Percentiles rank a stretch among this genome's conserved stretches.
Evolutionary conservation across 495 filamentous ascomycete species (phyloP).

Genomic region (Amorphotheca resinae): DNA sequence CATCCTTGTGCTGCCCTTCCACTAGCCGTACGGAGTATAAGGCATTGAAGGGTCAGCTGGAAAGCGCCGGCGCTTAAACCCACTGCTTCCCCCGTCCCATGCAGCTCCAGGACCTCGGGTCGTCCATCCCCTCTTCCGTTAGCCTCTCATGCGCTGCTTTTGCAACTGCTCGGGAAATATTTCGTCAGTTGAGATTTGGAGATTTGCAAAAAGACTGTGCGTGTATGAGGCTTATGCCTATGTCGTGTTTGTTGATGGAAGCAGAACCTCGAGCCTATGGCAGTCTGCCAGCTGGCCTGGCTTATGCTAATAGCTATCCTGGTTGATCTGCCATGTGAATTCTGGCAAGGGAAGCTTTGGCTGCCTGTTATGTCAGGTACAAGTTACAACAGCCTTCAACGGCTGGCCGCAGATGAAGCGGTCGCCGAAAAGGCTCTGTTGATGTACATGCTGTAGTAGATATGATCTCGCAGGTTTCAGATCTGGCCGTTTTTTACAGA

Average conservation of each 20-base stretch:
- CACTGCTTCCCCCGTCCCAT: background rate
- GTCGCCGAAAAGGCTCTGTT: conserved; percentile 9
- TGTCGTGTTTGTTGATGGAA: background rate
- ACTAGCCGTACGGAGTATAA: too few species aligned
- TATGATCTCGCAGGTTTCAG: background rate
- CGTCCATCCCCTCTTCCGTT: conserved; percentile 1
- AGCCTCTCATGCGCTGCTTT: background rate
- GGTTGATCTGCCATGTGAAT: background rate
- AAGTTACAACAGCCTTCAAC: conserved; percentile 1
- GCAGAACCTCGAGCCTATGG: background rate
- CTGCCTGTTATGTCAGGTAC: conserved; percentile 5
- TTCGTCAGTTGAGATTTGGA: background rate
- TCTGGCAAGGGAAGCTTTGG: background rate
- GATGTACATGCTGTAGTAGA: conserved; percentile 3
- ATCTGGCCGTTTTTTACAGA: conserved; percentile 4
- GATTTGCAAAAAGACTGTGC: background rate
- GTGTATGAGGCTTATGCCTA: background rate
- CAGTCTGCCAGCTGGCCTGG: background rate
- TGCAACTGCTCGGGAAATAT: background rate
- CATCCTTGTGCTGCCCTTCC: too few species aligned
- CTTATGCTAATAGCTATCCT: conserved; percentile 11
- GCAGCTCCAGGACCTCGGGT: too few species aligned
- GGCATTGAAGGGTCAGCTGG: conserved; percentile 1
- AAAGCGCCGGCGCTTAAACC: conserved; percentile 2
- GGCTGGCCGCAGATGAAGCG: background rate